Percentiles rank a stretch among this genome's conserved stretches.
Conservation (phyloP, 192 early-diverging fungal genomes). For the Entomortierella beljakovae region DNA sequence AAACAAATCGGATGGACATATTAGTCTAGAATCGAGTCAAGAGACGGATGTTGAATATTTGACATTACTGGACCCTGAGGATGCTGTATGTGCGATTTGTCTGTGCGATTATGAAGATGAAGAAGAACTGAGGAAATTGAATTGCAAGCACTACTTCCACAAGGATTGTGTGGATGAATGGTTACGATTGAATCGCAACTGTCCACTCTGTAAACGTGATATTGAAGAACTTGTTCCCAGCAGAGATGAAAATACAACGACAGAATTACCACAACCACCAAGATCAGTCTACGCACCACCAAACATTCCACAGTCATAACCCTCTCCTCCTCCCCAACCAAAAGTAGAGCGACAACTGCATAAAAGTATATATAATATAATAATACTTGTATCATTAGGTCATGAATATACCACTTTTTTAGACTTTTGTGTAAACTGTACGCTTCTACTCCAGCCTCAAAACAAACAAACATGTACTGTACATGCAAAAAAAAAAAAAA, state of each 20-base stretch:
- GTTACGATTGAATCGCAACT: conserved; percentile 78
- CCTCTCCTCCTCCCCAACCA: no score
- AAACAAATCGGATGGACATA: not conserved
- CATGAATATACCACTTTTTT: no score
- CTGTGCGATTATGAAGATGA: conserved; percentile 80
- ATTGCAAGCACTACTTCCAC: conserved; percentile 87
- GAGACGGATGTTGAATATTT: conserved; percentile 39
- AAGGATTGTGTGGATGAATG: conserved; percentile 86
- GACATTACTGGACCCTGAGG: conserved; percentile 68
- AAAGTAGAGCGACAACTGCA: no score
- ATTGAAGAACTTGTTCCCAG: conserved; percentile 51
- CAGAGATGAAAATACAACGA: not conserved
- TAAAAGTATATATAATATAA: no score
- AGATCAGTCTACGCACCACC: no score
- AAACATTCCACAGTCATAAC: no score
- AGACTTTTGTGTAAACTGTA: no score
- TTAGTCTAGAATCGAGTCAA: not conserved
- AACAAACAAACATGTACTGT: no score
- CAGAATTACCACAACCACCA: no score
- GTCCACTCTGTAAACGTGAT: conserved; percentile 81
- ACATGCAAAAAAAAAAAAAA: no score
- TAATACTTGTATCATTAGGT: no score
- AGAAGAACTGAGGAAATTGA: conserved; percentile 77
- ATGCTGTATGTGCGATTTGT: conserved; percentile 84
- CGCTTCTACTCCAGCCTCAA: no score